Conservation (phyloP, 179 eudicot species). For the Gypsophila paniculata region DNA sequence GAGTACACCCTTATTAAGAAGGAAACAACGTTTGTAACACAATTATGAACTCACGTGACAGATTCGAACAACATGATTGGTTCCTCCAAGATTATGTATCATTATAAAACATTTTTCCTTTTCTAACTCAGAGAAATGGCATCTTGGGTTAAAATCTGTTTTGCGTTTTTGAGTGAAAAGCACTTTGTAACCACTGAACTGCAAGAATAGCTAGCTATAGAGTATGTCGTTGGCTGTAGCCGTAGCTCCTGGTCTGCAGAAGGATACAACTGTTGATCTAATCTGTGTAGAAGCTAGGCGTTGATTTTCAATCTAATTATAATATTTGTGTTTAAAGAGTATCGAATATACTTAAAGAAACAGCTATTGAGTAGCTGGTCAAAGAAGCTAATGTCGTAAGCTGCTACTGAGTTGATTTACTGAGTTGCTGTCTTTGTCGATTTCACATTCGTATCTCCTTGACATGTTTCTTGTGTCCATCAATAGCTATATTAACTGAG, state of each 20-base stretch:
- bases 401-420: neutral
- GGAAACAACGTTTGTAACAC: neutral
- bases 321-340: neutral
- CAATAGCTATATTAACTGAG: neutral
- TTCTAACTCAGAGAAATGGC: neutral
- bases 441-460: neutral
- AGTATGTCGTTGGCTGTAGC: neutral
- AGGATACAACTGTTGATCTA: neutral
- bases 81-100: neutral
- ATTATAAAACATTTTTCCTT: neutral
- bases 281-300: neutral
- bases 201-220: too few species aligned
- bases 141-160: neutral
- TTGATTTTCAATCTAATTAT: neutral
- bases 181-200: neutral
- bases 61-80: neutral
- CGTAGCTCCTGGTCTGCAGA: neutral
- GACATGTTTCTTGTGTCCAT: slow-evolving; percentile 2
- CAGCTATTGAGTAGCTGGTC: neutral
- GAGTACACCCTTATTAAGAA: neutral
- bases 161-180: neutral
- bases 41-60: neutral
- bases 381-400: neutral
- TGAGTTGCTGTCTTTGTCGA: neutral
- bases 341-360: neutral